These are phyloP conservation scores for Phytophthora europaea DNA, from an alignment of 352 stramenopile species.

Conservation along the genomic window DNA sequence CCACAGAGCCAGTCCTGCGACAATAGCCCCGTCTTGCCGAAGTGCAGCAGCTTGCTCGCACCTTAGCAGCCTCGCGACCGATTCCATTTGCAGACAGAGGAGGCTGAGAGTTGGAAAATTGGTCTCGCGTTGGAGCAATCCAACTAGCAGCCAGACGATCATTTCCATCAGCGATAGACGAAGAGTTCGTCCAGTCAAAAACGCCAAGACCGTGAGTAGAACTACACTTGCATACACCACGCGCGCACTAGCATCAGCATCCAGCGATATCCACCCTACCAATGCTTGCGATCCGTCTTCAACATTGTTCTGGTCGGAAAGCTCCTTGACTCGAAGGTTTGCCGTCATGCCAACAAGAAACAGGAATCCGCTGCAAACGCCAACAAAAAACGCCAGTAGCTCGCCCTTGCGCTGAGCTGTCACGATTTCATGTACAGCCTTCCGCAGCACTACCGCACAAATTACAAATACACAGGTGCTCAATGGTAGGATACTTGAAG, in stretches of 20 bases:
- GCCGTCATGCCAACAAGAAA: conserved; percentile 42
- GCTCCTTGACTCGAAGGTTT: conserved; percentile 34
- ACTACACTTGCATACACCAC: conserved; percentile 53
- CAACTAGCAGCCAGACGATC: conserved; percentile 68
- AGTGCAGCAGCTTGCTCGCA: conserved; percentile 1
- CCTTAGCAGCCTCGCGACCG: conserved; percentile 34
- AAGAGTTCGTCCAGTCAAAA: conserved; percentile 4
- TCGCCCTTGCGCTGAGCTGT: conserved; percentile 1
- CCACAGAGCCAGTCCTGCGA: conserved; percentile 49
- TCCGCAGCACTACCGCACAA: conserved; percentile 45
- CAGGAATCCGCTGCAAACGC: conserved; percentile 24
- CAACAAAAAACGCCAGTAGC: conserved; percentile 17
- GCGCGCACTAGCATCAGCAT: conserved; percentile 54
- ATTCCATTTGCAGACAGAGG: conserved; percentile 59
- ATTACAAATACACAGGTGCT: conserved; percentile 48
- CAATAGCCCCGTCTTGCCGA: conserved; percentile 16
- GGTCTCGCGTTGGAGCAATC: conserved; percentile 61
- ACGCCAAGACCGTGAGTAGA: conserved; percentile 27
- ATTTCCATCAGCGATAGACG: conserved; percentile 50
- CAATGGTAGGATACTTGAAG: conserved; percentile 29
- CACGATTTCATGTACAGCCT: conserved; percentile 17
- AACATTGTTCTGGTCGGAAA: conserved; percentile 10
- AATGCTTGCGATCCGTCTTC: conserved; percentile 12
- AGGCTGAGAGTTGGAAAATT: conserved; percentile 74
- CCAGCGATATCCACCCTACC: conserved; percentile 20